Conservation (phyloP, 2,329 filamentous ascomycete species). For the Mariannaea elegans region DNA sequence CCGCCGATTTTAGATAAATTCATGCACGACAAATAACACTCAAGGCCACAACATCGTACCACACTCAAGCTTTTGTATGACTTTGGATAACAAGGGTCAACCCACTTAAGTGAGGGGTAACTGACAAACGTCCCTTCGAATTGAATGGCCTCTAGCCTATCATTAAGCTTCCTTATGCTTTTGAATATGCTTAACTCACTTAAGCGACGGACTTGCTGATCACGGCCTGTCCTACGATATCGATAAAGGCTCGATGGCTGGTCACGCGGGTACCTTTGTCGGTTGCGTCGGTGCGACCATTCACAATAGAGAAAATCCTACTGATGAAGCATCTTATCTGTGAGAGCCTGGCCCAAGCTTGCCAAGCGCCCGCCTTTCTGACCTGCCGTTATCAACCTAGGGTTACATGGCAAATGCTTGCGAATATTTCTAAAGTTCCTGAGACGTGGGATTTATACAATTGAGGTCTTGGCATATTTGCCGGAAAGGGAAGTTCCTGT, state of each 20-base stretch:
- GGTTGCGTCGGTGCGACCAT: too few relatives aligned
- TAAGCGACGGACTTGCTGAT: not conserved
- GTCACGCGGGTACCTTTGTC: not conserved
- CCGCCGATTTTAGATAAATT: too few relatives aligned
- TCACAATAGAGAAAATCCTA: not conserved
- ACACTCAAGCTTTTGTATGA: not conserved
- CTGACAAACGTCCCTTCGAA: not conserved
- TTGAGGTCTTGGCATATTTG: slow-evolving; percentile 27
- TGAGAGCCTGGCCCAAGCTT: slow-evolving; percentile 10
- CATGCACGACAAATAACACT: too few relatives aligned
- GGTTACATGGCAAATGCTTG: slow-evolving; percentile 8
- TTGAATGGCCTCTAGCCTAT: too few relatives aligned
- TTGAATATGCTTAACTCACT: not conserved
- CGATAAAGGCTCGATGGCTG: not conserved
- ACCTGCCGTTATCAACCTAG: slow-evolving; percentile 42
- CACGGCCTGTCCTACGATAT: not conserved
- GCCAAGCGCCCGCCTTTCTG: slow-evolving; percentile 18
- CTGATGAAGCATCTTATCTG: slow-evolving; percentile 1
- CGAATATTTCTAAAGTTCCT: slow-evolving; percentile 35
- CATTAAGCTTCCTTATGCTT: not conserved
- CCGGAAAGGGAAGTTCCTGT: slow-evolving; percentile 38
- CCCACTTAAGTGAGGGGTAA: not conserved
- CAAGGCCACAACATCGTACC: too few relatives aligned
- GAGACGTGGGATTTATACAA: slow-evolving; percentile 28
- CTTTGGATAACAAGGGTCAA: not conserved